Conservation (phyloP, 2,329 filamentous ascomycete genomes). For the Meredithiella fracta region DNA sequence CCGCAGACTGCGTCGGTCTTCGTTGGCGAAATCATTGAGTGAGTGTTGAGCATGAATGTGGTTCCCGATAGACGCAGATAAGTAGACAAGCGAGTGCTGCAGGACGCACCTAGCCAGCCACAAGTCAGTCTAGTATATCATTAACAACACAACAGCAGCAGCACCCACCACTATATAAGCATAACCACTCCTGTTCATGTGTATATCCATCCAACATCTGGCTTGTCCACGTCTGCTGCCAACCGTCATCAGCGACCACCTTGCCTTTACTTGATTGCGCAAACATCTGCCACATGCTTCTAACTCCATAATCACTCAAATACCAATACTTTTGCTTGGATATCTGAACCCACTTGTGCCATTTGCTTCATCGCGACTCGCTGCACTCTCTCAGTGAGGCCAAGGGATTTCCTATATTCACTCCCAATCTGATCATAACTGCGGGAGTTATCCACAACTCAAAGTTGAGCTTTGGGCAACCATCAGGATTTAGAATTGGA, state of each 20-base stretch:
- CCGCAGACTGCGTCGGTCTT: too few relatives aligned
- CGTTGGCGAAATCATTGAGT: too few relatives aligned
- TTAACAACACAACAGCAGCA: background rate
- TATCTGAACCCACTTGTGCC: too few relatives aligned
- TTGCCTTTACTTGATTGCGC: background rate
- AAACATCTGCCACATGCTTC: background rate
- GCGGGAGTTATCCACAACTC: background rate
- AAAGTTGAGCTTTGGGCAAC: background rate
- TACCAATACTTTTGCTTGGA: background rate
- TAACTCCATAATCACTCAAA: background rate
- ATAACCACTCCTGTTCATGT: too few relatives aligned
- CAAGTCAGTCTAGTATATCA: background rate
- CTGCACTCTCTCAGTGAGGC: too few relatives aligned
- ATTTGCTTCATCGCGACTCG: too few relatives aligned
- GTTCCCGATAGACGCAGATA: too few relatives aligned
- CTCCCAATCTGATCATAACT: background rate
- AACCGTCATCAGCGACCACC: background rate
- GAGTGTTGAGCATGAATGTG: background rate
- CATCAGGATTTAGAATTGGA: background rate
- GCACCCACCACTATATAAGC: background rate
- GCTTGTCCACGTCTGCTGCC: background rate
- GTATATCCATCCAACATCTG: background rate
- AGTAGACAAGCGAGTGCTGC: too few relatives aligned
- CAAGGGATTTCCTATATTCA: background rate
- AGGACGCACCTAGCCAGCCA: too few relatives aligned